Base-by-base conservation (phyloP, 148 eudicot species). In the Mesembryanthemum crystallinum region DNA sequence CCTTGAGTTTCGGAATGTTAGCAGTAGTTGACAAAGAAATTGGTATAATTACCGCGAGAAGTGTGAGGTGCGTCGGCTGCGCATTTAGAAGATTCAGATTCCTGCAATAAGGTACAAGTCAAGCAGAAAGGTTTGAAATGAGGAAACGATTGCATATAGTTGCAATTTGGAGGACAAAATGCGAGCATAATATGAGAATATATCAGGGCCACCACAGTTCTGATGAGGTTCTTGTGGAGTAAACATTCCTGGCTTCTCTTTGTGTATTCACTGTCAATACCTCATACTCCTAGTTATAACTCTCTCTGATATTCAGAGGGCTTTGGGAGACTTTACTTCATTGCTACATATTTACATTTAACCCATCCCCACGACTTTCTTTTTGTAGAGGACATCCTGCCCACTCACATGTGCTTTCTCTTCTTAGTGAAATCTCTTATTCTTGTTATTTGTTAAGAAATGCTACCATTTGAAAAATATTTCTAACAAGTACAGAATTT, bases 1-100 rank as follows among this genome's bases (percentile, higher is more conserved):
- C 32, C 14, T 64, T 33, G 33, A 51, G 9, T 21, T 15, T 42
- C 32, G 32, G 27, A 14, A 68, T 20, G 58, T 49, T 49, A 42
- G 27, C 35, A 58, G 35, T 9, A 71, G 45, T n/a, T 47, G 33
- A 14, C 59, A 14, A 30, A 69, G 35, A 70, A 71, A 71, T 51
- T 54, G 54, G 47, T 30, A 10, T 71, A 39, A 25, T 87, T 85
- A 96, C 99, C 86, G 94, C 93, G 51, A 83, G 73, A 54, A 96
- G 89, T 79, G 85, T 86, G 80, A 85, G 79, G 73, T 57, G 43
- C 71, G 80, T 52, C 70, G 86, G 88, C 80, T 89, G 88, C 73
- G 82, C 86, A 85, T 91, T 86, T 49, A 96, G 80, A 78, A 88
- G 80, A 80, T 86, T 86, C 67, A 96, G 76, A 73, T 88, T 88